phyloP scores from a whole-genome alignment of 179 eudicot genomes.

The Vitellaria paradoxa region DNA sequence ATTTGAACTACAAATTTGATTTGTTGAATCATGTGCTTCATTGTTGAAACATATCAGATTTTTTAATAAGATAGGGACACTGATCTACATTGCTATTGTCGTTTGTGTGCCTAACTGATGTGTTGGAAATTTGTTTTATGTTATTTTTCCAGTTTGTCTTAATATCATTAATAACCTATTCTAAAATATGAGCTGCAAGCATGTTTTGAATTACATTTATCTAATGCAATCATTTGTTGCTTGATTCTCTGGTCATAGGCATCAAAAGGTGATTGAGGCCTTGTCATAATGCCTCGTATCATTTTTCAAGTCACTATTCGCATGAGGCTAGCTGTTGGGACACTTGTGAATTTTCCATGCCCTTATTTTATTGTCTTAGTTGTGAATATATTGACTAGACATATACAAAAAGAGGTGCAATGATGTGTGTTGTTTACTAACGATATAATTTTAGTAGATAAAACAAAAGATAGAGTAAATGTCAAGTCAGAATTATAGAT shows the following conservation, averaged over 20 bases:
- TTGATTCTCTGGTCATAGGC: neutral
- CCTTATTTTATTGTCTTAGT: too few relatives aligned
- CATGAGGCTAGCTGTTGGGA: too few relatives aligned
- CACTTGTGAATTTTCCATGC: too few relatives aligned
- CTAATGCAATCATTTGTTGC: neutral
- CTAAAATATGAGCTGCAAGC: neutral
- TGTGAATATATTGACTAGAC: too few relatives aligned
- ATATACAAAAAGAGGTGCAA: too few relatives aligned
- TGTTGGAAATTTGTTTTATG: neutral
- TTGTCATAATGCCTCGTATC: neutral
- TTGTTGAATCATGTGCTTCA: conserved; percentile 1
- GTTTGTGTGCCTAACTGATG: conserved; percentile 6
- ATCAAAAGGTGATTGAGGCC: neutral
- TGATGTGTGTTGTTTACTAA: too few relatives aligned
- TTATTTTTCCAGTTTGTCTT: neutral
- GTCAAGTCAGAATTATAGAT: too few relatives aligned
- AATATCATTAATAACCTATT: neutral
- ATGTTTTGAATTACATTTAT: neutral
- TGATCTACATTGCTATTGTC: neutral
- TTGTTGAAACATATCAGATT: too few relatives aligned
- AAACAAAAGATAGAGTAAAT: too few relatives aligned
- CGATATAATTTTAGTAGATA: too few relatives aligned
- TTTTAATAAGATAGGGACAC: neutral
- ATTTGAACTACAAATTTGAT: neutral
- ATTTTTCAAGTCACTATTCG: neutral